These are phyloP conservation scores for Serendipita sp. DNA, from an alignment of 768 basidiomycete species.

Conservation along the genomic window DNA sequence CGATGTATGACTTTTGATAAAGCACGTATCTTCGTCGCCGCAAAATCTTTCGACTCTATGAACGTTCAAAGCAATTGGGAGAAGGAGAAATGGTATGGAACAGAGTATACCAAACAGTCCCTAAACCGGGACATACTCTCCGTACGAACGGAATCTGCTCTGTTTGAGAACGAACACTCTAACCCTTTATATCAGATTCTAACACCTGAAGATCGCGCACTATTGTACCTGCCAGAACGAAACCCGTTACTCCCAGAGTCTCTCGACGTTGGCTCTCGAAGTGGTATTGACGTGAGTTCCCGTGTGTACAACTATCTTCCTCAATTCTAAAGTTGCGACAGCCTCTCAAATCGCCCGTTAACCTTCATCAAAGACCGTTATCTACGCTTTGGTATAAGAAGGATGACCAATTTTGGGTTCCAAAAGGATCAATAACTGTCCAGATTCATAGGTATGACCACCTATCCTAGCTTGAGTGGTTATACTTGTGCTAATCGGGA, in stretches of 20 bases:
- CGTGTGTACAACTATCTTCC: too few relatives aligned
- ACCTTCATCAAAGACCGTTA: slow-evolving; percentile 22
- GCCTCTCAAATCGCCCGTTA: neutral
- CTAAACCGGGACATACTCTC: neutral
- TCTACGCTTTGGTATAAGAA: slow-evolving; percentile 91
- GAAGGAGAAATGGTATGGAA: slow-evolving; percentile 85
- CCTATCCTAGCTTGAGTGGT: neutral
- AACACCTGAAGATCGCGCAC: slow-evolving; percentile 14
- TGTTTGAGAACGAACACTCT: neutral
- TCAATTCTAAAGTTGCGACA: neutral
- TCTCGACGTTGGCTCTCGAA: slow-evolving; percentile 51
- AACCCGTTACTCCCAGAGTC: slow-evolving; percentile 87
- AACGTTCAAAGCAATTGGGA: slow-evolving; percentile 35
- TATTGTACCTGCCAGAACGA: slow-evolving; percentile 61
- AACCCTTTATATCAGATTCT: neutral
- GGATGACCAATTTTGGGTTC: slow-evolving; percentile 92
- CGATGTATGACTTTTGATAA: slow-evolving; percentile 39
- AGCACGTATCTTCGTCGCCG: slow-evolving; percentile 36
- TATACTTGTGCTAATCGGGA: too few relatives aligned
- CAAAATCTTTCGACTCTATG: slow-evolving; percentile 25
- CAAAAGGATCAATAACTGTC: slow-evolving; percentile 64
- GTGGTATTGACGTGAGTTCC: neutral
- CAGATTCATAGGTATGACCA: slow-evolving; percentile 50
- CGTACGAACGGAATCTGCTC: neutral
- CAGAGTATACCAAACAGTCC: slow-evolving; percentile 44